Conservation (phyloP, 2,329 filamentous ascomycete genomes). For the Shiraia bambusicola region DNA sequence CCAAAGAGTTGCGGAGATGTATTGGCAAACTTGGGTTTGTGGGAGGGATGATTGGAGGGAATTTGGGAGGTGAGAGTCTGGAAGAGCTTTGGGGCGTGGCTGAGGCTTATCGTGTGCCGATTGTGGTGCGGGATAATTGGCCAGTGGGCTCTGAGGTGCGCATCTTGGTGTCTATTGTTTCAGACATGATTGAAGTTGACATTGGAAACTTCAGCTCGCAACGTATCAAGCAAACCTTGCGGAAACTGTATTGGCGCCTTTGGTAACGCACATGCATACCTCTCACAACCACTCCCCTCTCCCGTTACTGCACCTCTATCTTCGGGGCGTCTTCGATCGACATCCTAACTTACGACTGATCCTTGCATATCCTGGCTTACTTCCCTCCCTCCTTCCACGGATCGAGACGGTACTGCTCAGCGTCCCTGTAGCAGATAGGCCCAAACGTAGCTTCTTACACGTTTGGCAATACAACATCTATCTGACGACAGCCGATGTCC, state of each 20-base stretch:
- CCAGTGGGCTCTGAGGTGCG: constrained; percentile 21
- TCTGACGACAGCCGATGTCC: constrained; percentile 59
- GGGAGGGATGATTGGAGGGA: constrained; percentile 51
- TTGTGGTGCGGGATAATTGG: constrained; percentile 25
- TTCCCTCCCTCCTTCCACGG: constrained; percentile 58
- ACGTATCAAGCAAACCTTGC: constrained; percentile 16
- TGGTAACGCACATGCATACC: constrained; percentile 37
- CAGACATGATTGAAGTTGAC: background rate
- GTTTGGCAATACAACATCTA: constrained; percentile 60
- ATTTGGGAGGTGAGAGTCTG: constrained; percentile 50
- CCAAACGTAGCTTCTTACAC: constrained; percentile 44
- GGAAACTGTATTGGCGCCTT: constrained; percentile 11
- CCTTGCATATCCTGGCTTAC: constrained; percentile 55
- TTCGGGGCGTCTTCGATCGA: constrained; percentile 57
- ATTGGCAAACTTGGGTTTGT: constrained; percentile 50
- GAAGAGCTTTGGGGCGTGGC: constrained; percentile 47
- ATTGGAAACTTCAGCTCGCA: constrained; percentile 7
- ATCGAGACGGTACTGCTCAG: constrained; percentile 34
- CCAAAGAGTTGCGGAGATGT: constrained; percentile 44
- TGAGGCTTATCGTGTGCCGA: constrained; percentile 46
- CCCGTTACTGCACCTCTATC: constrained; percentile 54
- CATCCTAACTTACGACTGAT: constrained; percentile 58
- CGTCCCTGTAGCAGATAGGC: constrained; percentile 17
- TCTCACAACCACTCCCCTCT: constrained; percentile 56
- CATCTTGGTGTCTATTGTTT: background rate